A percentile compares a stretch with the other conserved stretches of the same genome.
Conservation (phyloP, 331 rosid genomes). For the Pyrus hybrid region DNA sequence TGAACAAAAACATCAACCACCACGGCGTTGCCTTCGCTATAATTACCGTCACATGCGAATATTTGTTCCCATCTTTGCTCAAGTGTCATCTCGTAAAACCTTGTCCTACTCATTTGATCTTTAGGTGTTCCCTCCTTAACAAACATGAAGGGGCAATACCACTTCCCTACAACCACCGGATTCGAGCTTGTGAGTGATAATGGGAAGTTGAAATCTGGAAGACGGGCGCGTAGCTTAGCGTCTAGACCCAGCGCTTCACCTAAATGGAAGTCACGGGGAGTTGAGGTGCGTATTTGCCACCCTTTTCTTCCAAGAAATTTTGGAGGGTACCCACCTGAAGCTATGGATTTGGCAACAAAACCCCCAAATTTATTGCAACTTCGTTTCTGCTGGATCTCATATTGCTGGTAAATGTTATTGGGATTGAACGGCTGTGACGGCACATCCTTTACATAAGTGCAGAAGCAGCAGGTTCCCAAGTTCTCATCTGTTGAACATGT, state of each 20-base stretch:
- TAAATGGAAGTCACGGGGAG: slow-evolving; percentile 5
- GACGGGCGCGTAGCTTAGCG: slow-evolving; percentile 14
- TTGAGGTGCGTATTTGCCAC: background rate
- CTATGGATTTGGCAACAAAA: slow-evolving; percentile 14
- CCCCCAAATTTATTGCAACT: background rate
- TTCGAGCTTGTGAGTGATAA: background rate
- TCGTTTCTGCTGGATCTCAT: slow-evolving; percentile 7
- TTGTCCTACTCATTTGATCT: slow-evolving; percentile 19
- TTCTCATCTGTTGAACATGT: slow-evolving; percentile 32
- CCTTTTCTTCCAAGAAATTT: slow-evolving; percentile 14
- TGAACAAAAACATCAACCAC: slow-evolving; percentile 15
- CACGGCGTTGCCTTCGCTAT: background rate
- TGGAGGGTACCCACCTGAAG: slow-evolving; percentile 11
- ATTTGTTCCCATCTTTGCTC: slow-evolving; percentile 32
- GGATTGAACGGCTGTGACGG: slow-evolving; percentile 29
- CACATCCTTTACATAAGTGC: slow-evolving; percentile 12
- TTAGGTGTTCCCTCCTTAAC: slow-evolving; percentile 18
- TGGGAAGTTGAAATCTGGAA: slow-evolving; percentile 20
- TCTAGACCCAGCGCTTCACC: slow-evolving; percentile 25
- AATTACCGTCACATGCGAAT: background rate
- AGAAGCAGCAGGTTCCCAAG: slow-evolving; percentile 30
- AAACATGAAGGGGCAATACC: slow-evolving; percentile 38
- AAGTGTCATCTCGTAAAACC: slow-evolving; percentile 28
- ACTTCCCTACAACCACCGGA: slow-evolving; percentile 28
- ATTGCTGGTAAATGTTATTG: slow-evolving; percentile 26